Evolutionary conservation across 2,329 filamentous ascomycete genomes (phyloP).

Genomic region (Diaporthe nobilis): DNA sequence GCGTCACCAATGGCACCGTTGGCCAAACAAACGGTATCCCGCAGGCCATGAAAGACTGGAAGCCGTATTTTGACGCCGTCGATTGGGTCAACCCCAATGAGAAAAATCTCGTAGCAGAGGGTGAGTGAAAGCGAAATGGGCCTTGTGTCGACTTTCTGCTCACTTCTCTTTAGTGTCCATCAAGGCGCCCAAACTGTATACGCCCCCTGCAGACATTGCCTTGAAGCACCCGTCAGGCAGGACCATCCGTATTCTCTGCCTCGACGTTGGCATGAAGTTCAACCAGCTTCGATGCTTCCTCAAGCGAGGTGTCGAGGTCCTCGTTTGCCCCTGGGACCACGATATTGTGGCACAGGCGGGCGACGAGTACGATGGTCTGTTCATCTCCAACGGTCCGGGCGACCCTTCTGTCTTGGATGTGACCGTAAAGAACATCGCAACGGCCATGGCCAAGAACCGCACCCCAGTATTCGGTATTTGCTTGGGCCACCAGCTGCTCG

Average conservation of each 20-base stretch:
- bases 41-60: slow-evolving; percentile 57
- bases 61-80: slow-evolving; percentile 79
- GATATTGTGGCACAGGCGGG: slow-evolving; percentile 84
- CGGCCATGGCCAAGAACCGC: slow-evolving; percentile 81
- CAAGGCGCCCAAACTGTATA: slow-evolving; percentile 87
- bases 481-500: slow-evolving; percentile 92
- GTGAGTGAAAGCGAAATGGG: slow-evolving; percentile 68
- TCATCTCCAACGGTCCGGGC: slow-evolving; percentile 97
- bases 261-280: slow-evolving; percentile 98
- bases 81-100: slow-evolving; percentile 94
- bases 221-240: slow-evolving; percentile 92
- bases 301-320: slow-evolving; percentile 90
- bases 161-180: slow-evolving; percentile 80
- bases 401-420: slow-evolving; percentile 88
- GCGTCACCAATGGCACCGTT: slow-evolving; percentile 55
- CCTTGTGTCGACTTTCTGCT: slow-evolving; percentile 52
- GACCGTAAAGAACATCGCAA: slow-evolving; percentile 84
- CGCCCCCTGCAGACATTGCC: slow-evolving; percentile 77
- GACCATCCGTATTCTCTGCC: slow-evolving; percentile 86
- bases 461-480: slow-evolving; percentile 97
- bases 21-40: slow-evolving; percentile 53
- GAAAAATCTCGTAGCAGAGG: slow-evolving; percentile 93
- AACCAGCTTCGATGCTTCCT: slow-evolving; percentile 97
- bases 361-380: slow-evolving; percentile 94
- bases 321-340: slow-evolving; percentile 97